phyloP scores from a whole-genome alignment of 2,329 filamentous ascomycete species.

The Cadophora gregata region DNA sequence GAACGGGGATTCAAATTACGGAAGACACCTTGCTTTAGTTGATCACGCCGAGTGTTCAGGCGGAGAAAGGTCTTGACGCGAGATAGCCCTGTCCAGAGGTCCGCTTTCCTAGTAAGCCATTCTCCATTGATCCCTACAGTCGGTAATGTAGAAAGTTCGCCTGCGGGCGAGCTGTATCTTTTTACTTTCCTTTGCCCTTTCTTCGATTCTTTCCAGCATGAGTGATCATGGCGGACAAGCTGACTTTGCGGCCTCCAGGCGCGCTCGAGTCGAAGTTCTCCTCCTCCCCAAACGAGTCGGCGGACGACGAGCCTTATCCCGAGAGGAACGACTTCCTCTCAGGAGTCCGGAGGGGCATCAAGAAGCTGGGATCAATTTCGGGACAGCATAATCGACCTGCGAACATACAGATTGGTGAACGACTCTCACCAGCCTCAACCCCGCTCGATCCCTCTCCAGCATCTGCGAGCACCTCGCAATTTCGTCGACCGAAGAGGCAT shows the following conservation, averaged over 20 bases:
- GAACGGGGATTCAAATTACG: constrained; percentile 29
- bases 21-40: constrained; percentile 29
- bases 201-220: constrained; percentile 35
- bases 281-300: constrained; percentile 32
- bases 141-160: constrained; percentile 24
- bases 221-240: constrained; percentile 43
- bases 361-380: constrained; percentile 43
- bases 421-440: constrained; percentile 24
- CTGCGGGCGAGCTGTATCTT: constrained; percentile 22
- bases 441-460: constrained; percentile 23
- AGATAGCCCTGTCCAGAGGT: constrained; percentile 27
- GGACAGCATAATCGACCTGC: constrained; percentile 34
- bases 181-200: constrained; percentile 16
- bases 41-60: constrained; percentile 31
- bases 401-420: constrained; percentile 34
- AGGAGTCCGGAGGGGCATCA: constrained; percentile 42
- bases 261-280: constrained; percentile 40
- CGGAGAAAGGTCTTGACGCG: constrained; percentile 31
- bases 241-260: constrained; percentile 41
- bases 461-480: constrained; percentile 26
- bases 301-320: constrained; percentile 35
- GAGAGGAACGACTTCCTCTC: constrained; percentile 38
- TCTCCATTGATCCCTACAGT: constrained; percentile 13
- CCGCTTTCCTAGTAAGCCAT: constrained; percentile 29
- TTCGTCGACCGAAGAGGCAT: constrained; percentile 36